These are phyloP conservation scores for Blastobotrys parvus DNA, from an alignment of 805 yeast genomes.

Conservation along the genomic window DNA sequence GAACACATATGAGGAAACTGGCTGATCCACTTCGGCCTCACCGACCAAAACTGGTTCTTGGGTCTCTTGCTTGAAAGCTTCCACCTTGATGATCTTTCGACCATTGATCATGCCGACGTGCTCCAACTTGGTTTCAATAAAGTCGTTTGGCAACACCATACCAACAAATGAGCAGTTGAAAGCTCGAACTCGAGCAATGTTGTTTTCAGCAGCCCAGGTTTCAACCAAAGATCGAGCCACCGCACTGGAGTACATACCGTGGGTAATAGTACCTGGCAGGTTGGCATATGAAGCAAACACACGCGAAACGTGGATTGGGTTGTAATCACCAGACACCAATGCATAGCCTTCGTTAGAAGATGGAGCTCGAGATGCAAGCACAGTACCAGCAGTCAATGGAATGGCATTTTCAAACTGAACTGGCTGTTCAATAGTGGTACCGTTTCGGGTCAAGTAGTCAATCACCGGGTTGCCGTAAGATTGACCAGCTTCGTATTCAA, in stretches of 20 bases:
- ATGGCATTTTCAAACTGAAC: constrained; percentile 82
- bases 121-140: constrained; percentile 76
- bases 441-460: constrained; percentile 87
- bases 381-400: constrained; percentile 59
- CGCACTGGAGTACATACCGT: constrained; percentile 98
- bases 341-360: constrained; percentile 95
- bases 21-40: constrained; percentile 98
- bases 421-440: constrained; percentile 91
- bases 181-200: constrained; percentile 91
- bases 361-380: constrained; percentile 59
- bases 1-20: constrained; percentile 90
- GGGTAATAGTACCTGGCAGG: constrained; percentile 96
- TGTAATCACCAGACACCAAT: constrained; percentile 94
- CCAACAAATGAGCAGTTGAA: constrained; percentile 86
- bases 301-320: constrained; percentile 96
- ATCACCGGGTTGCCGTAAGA: constrained; percentile 97
- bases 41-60: constrained; percentile 74
- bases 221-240: constrained; percentile 91
- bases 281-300: constrained; percentile 89
- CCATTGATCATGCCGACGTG: constrained; percentile 99
- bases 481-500: constrained; percentile 81
- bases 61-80: constrained; percentile 75
- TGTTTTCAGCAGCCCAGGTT: constrained; percentile 97
- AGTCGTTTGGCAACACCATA: constrained; percentile 96
- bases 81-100: constrained; percentile 91